Conservation (phyloP, 1,139 yeast genomes). For the Magnusiomyces tetraspermus region DNA sequence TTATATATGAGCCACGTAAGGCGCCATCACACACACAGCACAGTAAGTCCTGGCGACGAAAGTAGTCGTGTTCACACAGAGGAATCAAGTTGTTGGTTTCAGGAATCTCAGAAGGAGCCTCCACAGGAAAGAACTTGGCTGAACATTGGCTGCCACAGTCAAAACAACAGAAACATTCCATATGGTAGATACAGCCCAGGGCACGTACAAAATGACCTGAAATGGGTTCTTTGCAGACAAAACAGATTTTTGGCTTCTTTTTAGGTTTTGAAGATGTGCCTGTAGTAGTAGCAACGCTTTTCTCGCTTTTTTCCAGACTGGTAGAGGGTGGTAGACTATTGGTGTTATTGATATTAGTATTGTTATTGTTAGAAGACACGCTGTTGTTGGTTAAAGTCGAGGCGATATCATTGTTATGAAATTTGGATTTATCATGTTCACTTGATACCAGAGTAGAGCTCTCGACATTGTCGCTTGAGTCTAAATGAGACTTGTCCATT, state of each 20-base stretch:
- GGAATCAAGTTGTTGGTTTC: slow-evolving; percentile 51
- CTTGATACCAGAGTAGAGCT: too few species aligned
- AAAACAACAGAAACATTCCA: slow-evolving; percentile 75
- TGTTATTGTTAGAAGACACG: not conserved
- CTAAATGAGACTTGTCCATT: too few species aligned
- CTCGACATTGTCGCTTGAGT: too few species aligned
- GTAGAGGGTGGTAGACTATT: too few species aligned
- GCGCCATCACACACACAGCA: slow-evolving; percentile 82
- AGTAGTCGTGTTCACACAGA: slow-evolving; percentile 88
- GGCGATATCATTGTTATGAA: too few species aligned
- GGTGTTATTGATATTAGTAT: slow-evolving; percentile 4
- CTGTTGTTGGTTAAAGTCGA: not conserved
- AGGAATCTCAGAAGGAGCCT: slow-evolving; percentile 21
- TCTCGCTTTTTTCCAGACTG: slow-evolving; percentile 2
- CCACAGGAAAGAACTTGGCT: slow-evolving; percentile 57
- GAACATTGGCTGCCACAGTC: slow-evolving; percentile 75
- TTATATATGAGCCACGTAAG: slow-evolving; percentile 84
- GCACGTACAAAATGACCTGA: slow-evolving; percentile 84
- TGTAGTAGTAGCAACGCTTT: not conserved
- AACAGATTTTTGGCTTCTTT: slow-evolving; percentile 36
- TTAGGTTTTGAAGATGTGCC: slow-evolving; percentile 9
- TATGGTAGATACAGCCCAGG: slow-evolving; percentile 67
- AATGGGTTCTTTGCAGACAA: slow-evolving; percentile 55
- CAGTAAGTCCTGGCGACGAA: slow-evolving; percentile 68
- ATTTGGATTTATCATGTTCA: too few species aligned